A percentile compares a stretch with the other conserved stretches of the same genome.
Evolutionary conservation across 1,139 yeast genomes (phyloP).

Genomic region (Pichia sp.): DNA sequence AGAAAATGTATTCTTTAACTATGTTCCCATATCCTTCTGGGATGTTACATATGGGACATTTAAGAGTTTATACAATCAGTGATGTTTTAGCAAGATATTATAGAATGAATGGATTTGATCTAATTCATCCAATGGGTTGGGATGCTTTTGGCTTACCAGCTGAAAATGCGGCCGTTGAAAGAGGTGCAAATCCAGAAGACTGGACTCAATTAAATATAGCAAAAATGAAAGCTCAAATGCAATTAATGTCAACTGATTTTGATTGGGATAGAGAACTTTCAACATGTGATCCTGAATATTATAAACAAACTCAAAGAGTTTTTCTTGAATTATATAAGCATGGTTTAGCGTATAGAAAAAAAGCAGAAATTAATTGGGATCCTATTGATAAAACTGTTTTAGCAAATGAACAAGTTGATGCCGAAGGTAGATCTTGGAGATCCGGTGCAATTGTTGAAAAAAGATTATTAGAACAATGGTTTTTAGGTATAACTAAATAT

Average conservation of each 20-base stretch:
- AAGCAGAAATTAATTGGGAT: conserved; percentile 95
- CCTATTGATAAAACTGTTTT: conserved; percentile 90
- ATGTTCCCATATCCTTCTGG: conserved; percentile 99
- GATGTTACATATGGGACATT: conserved; percentile 83
- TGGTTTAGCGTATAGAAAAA: conserved; percentile 78
- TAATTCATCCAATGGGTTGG: conserved; percentile 98
- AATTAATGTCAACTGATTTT: conserved; percentile 72
- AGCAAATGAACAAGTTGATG: conserved; percentile 95
- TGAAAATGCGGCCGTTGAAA: conserved; percentile 92
- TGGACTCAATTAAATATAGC: conserved; percentile 80
- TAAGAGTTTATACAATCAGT: conserved; percentile 84
- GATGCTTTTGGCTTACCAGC: conserved; percentile 98
- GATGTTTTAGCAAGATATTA: conserved; percentile 78
- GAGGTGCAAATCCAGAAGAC: conserved; percentile 66
- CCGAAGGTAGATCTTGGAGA: conserved; percentile 89
- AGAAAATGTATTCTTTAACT: conserved; percentile 61
- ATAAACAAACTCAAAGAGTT: conserved; percentile 86
- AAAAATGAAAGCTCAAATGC: conserved; percentile 81
- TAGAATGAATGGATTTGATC: conserved; percentile 67
- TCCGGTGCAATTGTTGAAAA: conserved; percentile 94
- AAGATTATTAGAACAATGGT: conserved; percentile 80
- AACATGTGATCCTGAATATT: conserved; percentile 86
- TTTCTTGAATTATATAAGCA: conserved; percentile 65
- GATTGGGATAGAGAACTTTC: conserved; percentile 91
- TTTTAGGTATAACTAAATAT: conserved; percentile 77